Conservation (phyloP, 805 yeast genomes). For the Starmerella scarabaei region DNA sequence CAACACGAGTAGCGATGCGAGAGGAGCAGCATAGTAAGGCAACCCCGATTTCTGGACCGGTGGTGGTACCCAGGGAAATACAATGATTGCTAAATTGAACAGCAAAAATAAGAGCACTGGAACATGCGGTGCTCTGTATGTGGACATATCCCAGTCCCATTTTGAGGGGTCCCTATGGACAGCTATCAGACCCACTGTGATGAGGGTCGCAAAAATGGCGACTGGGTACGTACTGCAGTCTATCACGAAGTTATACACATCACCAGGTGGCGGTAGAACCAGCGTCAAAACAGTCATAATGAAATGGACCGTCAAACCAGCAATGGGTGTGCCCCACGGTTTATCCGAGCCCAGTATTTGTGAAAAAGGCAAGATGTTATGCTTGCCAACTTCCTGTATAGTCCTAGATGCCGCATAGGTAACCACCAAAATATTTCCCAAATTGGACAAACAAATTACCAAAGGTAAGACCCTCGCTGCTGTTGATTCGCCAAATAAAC, state of each 20-base stretch:
- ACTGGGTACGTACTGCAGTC: conserved; percentile 54
- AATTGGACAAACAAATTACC: conserved; percentile 45
- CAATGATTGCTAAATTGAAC: conserved; percentile 39
- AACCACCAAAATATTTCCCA: conserved; percentile 55
- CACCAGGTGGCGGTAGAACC: conserved; percentile 48
- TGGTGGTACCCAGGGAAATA: conserved; percentile 47
- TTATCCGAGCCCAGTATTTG: conserved; percentile 33
- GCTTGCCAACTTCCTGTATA: conserved; percentile 44
- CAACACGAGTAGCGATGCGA: conserved; percentile 38
- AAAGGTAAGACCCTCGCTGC: conserved; percentile 41
- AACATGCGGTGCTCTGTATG: conserved; percentile 12
- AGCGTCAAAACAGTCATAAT: conserved; percentile 40
- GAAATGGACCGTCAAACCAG: conserved; percentile 45
- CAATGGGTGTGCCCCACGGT: conserved; percentile 29
- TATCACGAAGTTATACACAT: conserved; percentile 50
- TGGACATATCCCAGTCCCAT: conserved; percentile 30
- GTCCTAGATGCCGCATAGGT: conserved; percentile 49
- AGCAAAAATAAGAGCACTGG: conserved; percentile 31
- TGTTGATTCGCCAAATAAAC: conserved; percentile 43
- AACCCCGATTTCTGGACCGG: conserved; percentile 29
- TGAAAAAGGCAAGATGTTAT: conserved; percentile 39
- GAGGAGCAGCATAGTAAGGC: conserved; percentile 49
- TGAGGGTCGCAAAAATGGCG: conserved; percentile 42
- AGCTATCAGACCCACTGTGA: conserved; percentile 42
- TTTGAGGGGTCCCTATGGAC: conserved; percentile 32